A percentile compares a stretch with the other conserved stretches of the same genome.
phyloP scores from a whole-genome alignment of 1,139 yeast genomes.

The Saccharomycopsis crataegensis region DNA sequence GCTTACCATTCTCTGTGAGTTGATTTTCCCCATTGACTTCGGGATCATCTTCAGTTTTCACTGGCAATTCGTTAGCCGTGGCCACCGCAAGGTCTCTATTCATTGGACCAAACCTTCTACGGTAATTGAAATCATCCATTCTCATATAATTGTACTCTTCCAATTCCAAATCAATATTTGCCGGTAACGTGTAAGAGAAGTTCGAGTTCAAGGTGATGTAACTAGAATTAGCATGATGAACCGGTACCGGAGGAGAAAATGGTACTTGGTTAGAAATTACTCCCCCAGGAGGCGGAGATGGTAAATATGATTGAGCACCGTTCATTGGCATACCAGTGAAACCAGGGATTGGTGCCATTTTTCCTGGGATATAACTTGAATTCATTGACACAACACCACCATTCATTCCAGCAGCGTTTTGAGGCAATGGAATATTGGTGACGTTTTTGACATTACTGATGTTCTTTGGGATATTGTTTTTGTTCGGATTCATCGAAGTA shows the following conservation, averaged over 20 bases:
- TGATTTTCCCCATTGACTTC: background rate
- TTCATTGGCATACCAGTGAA: background rate
- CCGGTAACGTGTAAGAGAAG: constrained; percentile 14
- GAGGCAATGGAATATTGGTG: constrained; percentile 23
- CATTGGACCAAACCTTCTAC: background rate
- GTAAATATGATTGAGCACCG: background rate
- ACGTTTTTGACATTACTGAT: constrained; percentile 30
- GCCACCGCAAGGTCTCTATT: background rate
- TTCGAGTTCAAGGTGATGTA: constrained; percentile 7
- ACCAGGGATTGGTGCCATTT: background rate
- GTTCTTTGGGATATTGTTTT: constrained; percentile 38
- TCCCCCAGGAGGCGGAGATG: background rate
- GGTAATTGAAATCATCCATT: background rate
- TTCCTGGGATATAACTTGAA: background rate
- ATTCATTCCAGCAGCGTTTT: constrained; percentile 3
- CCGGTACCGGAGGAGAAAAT: constrained; percentile 3
- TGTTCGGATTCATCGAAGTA: constrained; percentile 51
- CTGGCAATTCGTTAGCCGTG: background rate
- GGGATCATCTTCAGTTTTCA: background rate
- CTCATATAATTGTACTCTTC: background rate
- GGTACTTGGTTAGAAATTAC: background rate
- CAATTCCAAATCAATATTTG: constrained; percentile 5
- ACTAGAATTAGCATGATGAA: constrained; percentile 13
- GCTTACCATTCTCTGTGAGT: background rate
- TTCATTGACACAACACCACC: background rate